Conservation (phyloP, 345 rosid genomes). For the Brassica nigra region DNA sequence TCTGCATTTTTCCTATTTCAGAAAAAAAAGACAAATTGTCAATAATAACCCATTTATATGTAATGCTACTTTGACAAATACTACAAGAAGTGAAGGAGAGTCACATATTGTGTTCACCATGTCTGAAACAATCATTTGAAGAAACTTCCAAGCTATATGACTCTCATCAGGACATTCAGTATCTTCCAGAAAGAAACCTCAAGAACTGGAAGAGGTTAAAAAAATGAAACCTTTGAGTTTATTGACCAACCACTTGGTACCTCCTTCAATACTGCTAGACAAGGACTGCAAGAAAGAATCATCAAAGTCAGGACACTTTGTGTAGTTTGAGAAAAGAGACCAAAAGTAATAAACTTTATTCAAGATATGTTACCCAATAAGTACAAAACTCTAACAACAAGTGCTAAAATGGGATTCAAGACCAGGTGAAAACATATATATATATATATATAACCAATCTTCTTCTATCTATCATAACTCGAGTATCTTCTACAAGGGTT, state of each 20-base stretch:
- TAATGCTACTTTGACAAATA: not conserved
- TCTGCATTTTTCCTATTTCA: constrained; percentile 91
- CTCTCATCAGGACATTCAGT: no score
- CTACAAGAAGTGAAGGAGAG: not conserved
- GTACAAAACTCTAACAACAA: not conserved
- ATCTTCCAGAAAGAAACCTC: not conserved
- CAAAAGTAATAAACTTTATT: not conserved
- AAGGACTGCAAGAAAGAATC: constrained; percentile 54
- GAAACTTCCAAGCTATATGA: no score
- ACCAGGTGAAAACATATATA: not conserved
- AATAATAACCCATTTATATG: not conserved
- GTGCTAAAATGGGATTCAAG: not conserved
- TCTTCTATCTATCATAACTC: constrained; percentile 9
- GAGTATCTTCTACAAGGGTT: constrained; percentile 3
- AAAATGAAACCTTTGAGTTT: constrained; percentile 73
- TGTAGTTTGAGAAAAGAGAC: not conserved
- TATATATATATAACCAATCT: not conserved
- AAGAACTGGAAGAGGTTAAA: not conserved
- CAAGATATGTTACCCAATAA: constrained; percentile 2
- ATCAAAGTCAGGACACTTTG: not conserved
- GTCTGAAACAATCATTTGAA: not conserved
- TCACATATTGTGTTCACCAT: not conserved
- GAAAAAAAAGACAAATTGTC: constrained; percentile 12
- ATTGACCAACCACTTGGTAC: constrained; percentile 92
- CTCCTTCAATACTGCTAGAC: constrained; percentile 83